These are phyloP conservation scores for Pythium brassicae DNA, from an alignment of 352 stramenopile genomes.

Conservation along the genomic window DNA sequence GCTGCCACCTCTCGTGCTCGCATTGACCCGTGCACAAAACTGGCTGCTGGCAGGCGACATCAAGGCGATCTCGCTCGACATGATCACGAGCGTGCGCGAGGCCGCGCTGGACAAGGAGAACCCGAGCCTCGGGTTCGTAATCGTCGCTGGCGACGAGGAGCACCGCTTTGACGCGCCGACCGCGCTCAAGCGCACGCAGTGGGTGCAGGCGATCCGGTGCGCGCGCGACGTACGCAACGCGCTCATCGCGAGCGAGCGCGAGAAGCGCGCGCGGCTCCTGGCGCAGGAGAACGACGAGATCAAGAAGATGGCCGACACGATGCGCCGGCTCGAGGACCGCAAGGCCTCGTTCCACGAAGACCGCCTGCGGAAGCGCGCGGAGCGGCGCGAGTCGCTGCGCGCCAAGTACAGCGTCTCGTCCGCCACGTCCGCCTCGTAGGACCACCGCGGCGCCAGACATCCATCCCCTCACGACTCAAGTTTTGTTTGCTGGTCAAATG, in stretches of 20 bases:
- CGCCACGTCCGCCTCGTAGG: slow-evolving; percentile 10
- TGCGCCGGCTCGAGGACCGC: slow-evolving; percentile 48
- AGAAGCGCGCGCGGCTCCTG: slow-evolving; percentile 49
- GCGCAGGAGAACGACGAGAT: slow-evolving; percentile 64
- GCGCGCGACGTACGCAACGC: slow-evolving; percentile 37
- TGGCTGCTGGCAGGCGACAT: slow-evolving; percentile 28
- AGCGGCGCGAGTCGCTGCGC: slow-evolving; percentile 60
- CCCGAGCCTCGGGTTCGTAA: slow-evolving; percentile 44
- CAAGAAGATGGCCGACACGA: slow-evolving; percentile 38
- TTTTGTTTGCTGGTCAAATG: no score
- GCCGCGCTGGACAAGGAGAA: slow-evolving; percentile 47
- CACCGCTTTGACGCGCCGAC: slow-evolving; percentile 56
- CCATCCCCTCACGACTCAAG: no score
- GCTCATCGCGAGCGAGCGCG: slow-evolving; percentile 39
- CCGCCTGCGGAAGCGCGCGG: slow-evolving; percentile 44
- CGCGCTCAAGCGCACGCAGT: slow-evolving; percentile 44
- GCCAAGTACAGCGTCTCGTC: slow-evolving; percentile 64
- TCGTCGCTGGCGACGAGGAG: slow-evolving; percentile 40
- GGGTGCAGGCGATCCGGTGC: slow-evolving; percentile 51
- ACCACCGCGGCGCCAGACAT: no score
- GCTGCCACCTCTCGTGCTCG: not conserved
- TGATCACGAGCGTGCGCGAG: slow-evolving; percentile 45
- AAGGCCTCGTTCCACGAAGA: slow-evolving; percentile 71
- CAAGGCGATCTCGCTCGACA: slow-evolving; percentile 67
- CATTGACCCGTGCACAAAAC: not conserved